Conservation (phyloP, 768 basidiomycete species). For the Holtermannia corniformis region DNA sequence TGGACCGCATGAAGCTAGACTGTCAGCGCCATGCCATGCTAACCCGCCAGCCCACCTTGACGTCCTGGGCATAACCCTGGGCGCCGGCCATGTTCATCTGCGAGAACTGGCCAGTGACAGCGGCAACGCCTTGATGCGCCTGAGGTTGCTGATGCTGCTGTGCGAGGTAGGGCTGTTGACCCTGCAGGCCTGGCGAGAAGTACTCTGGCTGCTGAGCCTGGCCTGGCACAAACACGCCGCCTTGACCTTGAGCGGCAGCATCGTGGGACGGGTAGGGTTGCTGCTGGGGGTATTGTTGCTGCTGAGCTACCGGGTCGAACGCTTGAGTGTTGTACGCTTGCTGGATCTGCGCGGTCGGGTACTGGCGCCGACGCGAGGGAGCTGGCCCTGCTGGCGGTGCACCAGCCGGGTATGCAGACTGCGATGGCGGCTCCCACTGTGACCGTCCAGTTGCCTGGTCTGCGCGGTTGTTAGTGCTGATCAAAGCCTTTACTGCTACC, state of each 20-base stretch:
- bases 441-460: conserved; percentile 64
- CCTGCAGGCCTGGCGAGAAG: conserved; percentile 4
- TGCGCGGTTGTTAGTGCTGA: conserved; percentile 38
- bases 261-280: conserved; percentile 20
- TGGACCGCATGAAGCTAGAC: conserved; percentile 53
- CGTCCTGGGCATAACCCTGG: conserved; percentile 35
- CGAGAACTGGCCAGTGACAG: conserved; percentile 69
- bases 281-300: conserved; percentile 28
- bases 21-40: conserved; percentile 11
- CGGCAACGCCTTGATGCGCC: conserved; percentile 5
- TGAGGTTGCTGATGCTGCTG: conserved; percentile 37
- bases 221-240: conserved; percentile 13
- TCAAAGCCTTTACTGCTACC: conserved; percentile 34
- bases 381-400: conserved; percentile 45
- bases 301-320: conserved; percentile 46
- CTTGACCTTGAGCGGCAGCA: neutral
- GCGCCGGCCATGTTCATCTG: conserved; percentile 78
- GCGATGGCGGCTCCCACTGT: conserved; percentile 76
- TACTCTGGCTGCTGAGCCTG: conserved; percentile 2
- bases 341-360: conserved; percentile 79
- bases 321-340: conserved; percentile 47
- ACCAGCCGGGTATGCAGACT: conserved; percentile 42
- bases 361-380: conserved; percentile 56
- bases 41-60: neutral
- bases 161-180: conserved; percentile 5